Evolutionary conservation across 2,329 filamentous ascomycete species (phyloP).

Genomic region (Trichophyton benhamiae): DNA sequence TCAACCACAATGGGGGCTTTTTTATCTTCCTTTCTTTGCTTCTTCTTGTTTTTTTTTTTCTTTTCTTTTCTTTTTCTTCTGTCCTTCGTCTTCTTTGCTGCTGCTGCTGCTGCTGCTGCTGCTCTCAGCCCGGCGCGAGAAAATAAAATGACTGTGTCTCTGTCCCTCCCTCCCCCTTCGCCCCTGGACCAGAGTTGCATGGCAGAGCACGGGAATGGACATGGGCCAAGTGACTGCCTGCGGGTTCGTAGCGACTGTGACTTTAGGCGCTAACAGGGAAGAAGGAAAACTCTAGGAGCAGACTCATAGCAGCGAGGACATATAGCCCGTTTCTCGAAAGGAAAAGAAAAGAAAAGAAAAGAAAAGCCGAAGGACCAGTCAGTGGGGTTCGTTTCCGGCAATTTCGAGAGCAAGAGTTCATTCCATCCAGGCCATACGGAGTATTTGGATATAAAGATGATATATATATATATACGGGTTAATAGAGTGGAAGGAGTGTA

Average conservation of each 20-base stretch:
- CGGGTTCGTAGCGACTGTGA: too few relatives aligned
- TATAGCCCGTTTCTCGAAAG: background rate
- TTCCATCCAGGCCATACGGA: background rate
- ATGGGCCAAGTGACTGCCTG: too few relatives aligned
- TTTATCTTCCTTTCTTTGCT: background rate
- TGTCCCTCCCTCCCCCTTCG: background rate
- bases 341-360: too few relatives aligned
- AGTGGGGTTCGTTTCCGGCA: too few relatives aligned
- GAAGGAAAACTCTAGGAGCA: too few relatives aligned
- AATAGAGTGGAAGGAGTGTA: background rate
- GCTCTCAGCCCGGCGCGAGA: background rate
- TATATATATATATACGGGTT: background rate
- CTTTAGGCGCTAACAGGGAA: too few relatives aligned
- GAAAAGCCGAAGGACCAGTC: too few relatives aligned
- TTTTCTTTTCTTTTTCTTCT: background rate
- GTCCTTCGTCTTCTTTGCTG: background rate
- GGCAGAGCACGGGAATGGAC: too few relatives aligned
- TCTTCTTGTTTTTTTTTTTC: background rate
- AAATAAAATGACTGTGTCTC: background rate
- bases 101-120: background rate
- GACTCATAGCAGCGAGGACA: background rate
- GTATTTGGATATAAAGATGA: background rate
- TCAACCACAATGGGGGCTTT: background rate
- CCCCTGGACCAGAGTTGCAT: background rate
- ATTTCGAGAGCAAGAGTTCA: too few relatives aligned